Evolutionary conservation across 2,329 filamentous ascomycete genomes (phyloP).

Genomic region (Rutstroemia sp.): DNA sequence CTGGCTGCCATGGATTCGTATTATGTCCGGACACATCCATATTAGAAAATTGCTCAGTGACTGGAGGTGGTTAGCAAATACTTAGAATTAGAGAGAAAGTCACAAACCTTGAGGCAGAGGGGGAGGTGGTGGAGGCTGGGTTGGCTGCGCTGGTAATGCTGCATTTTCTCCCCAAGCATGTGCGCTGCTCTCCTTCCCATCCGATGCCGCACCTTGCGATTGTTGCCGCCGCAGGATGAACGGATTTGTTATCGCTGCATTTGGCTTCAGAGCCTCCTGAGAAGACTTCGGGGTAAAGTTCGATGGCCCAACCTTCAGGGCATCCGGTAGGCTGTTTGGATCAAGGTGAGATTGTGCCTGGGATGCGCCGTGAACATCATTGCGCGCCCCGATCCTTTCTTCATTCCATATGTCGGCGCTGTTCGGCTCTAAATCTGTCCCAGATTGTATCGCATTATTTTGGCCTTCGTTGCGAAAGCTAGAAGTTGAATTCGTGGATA

Average conservation of each 20-base stretch:
- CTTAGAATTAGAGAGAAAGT: not conserved
- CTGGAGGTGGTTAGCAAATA: conserved; percentile 1
- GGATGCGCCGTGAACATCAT: not conserved
- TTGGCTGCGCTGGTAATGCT: conserved; percentile 12
- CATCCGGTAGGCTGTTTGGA: conserved; percentile 18
- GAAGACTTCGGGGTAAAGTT: conserved; percentile 19
- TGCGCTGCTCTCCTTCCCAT: conserved; percentile 23
- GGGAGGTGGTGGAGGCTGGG: conserved; percentile 13
- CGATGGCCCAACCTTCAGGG: conserved; percentile 22
- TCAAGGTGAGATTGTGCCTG: not conserved
- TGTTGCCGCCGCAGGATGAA: conserved; percentile 20
- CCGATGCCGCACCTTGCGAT: conserved; percentile 9
- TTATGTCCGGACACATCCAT: conserved; percentile 21
- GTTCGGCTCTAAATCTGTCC: conserved; percentile 15
- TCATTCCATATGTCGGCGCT: conserved; percentile 20
- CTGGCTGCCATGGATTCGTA: conserved; percentile 29
- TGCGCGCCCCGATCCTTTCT: conserved; percentile 10
- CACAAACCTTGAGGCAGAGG: conserved; percentile 17
- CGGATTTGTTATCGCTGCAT: conserved; percentile 25
- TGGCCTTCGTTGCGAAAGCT: conserved; percentile 15
- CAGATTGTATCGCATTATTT: conserved; percentile 11
- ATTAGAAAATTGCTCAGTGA: conserved; percentile 20
- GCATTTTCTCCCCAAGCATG: conserved; percentile 21
- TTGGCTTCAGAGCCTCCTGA: conserved; percentile 17
- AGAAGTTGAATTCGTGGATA: conserved; percentile 7